These are phyloP conservation scores for Fagus sylvatica DNA, from an alignment of 306 rosid species.

Conservation along the genomic window DNA sequence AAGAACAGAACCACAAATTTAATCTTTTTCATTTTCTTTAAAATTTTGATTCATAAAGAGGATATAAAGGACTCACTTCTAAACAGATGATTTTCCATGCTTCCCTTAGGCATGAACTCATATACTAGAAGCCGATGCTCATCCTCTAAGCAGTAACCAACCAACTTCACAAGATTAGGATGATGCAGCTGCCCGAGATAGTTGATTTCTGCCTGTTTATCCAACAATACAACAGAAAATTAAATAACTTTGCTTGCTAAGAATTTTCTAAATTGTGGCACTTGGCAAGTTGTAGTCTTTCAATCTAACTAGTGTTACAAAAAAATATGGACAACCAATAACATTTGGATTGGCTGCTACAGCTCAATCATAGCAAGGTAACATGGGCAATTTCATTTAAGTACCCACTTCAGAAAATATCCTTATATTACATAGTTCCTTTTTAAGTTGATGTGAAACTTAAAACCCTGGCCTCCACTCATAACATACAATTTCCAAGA, in stretches of 20 bases:
- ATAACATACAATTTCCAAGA: constrained; percentile 17
- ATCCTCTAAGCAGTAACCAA: constrained; percentile 91
- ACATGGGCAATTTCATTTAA: background rate
- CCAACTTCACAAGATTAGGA: constrained; percentile 90
- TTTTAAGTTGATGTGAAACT: background rate
- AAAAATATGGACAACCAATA: background rate
- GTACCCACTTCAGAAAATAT: background rate
- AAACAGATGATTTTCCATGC: constrained; percentile 93
- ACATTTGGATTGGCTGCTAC: background rate
- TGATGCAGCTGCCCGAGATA: constrained; percentile 89
- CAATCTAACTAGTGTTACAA: background rate
- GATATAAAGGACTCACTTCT: constrained; percentile 61
- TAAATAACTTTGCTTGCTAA: constrained; percentile 9
- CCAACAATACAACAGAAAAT: constrained; percentile 22
- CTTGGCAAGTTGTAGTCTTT: constrained; percentile 13
- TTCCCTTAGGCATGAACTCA: constrained; percentile 97
- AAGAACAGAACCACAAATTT: background rate
- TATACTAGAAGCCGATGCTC: constrained; percentile 87
- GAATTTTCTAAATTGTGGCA: constrained; percentile 7
- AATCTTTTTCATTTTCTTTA: background rate
- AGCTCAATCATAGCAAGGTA: background rate
- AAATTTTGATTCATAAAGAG: background rate
- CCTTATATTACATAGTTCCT: background rate
- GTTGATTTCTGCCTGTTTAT: constrained; percentile 79
- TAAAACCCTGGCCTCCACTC: constrained; percentile 10